Evolutionary conservation across 768 basidiomycete species (phyloP).

Genomic region (Lentinus brumalis): DNA sequence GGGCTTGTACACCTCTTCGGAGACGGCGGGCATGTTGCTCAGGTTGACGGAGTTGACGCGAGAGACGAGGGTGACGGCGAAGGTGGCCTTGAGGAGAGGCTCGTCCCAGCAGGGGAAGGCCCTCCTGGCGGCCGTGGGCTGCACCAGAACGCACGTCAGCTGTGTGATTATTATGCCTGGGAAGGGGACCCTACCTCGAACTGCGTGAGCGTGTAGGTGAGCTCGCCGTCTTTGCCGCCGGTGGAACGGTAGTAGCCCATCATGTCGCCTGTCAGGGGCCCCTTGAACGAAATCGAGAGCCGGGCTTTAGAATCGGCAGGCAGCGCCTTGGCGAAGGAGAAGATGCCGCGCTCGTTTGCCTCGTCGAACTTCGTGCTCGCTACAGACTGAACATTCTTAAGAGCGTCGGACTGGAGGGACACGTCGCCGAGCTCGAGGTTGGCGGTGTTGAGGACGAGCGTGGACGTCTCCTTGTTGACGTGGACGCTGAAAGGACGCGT

Average conservation of each 20-base stretch:
- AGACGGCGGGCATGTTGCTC: conserved; percentile 85
- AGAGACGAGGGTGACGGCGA: conserved; percentile 80
- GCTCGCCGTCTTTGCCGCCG: conserved; percentile 63
- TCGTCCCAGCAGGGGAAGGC: conserved; percentile 95
- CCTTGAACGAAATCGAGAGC: conserved; percentile 68
- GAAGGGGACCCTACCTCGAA: conserved; percentile 61
- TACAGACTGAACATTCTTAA: conserved; percentile 49
- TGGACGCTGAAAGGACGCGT: conserved; percentile 51
- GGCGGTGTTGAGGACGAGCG: conserved; percentile 69
- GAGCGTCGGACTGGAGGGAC: conserved; percentile 52
- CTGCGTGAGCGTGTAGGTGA: conserved; percentile 83
- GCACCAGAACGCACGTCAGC: background rate
- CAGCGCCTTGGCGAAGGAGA: conserved; percentile 58
- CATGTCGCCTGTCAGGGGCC: conserved; percentile 72
- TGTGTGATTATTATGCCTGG: no score
- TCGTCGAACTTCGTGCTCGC: conserved; percentile 55
- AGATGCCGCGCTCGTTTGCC: conserved; percentile 63
- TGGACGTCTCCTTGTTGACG: conserved; percentile 60
- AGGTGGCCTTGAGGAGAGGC: conserved; percentile 86
- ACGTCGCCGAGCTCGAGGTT: conserved; percentile 61
- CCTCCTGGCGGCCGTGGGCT: conserved; percentile 81
- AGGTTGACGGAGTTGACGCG: conserved; percentile 73
- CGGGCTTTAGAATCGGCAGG: conserved; percentile 70
- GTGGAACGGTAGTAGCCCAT: conserved; percentile 80
- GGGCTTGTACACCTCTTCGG: conserved; percentile 52